Percentiles rank a stretch among this genome's conserved stretches.
Evolutionary conservation across 768 basidiomycete genomes (phyloP).

Genomic region (Goffeauzyma gilvescens): DNA sequence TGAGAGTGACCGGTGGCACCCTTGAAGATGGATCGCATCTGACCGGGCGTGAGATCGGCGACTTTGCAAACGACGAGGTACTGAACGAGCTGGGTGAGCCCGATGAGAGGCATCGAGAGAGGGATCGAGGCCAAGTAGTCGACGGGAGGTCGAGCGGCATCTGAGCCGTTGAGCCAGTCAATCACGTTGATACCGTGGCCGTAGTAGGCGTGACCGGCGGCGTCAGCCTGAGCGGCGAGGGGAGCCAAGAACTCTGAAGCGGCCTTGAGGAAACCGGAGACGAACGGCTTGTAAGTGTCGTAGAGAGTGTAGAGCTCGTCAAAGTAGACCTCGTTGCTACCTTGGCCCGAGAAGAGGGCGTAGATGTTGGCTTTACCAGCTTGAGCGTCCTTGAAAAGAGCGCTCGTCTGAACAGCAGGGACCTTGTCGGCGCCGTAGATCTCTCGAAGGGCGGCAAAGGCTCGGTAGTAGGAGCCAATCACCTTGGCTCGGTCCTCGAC

Average conservation of each 20-base stretch:
- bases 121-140: constrained; percentile 83
- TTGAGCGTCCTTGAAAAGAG: constrained; percentile 36
- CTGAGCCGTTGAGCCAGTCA: constrained; percentile 63
- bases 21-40: constrained; percentile 53
- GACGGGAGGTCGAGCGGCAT: constrained; percentile 52
- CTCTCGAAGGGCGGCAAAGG: constrained; percentile 48
- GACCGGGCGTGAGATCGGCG: constrained; percentile 53
- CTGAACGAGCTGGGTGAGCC: constrained; percentile 83
- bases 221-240: constrained; percentile 43
- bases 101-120: constrained; percentile 85
- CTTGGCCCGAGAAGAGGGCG: constrained; percentile 93
- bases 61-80: constrained; percentile 67
- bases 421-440: constrained; percentile 39
- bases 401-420: constrained; percentile 20
- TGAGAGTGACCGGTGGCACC: constrained; percentile 96
- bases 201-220: constrained; percentile 43
- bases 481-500: constrained; percentile 57
- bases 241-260: constrained; percentile 56
- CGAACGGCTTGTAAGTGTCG: constrained; percentile 76
- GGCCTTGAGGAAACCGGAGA: constrained; percentile 48
- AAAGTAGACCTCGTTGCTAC: constrained; percentile 94
- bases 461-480: constrained; percentile 58
- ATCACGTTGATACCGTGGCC: constrained; percentile 59
- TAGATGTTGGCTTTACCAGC: constrained; percentile 40
- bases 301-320: constrained; percentile 80